Evolutionary conservation across 805 yeast genomes (phyloP).

Genomic region (Kregervanrija pseudodelftensis): DNA sequence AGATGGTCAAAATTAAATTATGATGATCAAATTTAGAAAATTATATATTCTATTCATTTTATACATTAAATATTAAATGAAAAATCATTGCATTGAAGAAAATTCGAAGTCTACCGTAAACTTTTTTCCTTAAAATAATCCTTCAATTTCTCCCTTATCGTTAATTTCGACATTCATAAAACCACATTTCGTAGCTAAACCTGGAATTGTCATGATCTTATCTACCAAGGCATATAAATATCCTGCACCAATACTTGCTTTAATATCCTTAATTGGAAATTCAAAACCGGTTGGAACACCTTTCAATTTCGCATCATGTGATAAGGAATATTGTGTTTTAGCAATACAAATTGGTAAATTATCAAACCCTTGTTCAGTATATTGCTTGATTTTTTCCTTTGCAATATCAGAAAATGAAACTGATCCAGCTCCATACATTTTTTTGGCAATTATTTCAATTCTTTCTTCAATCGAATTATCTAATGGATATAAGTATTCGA

Average conservation of each 20-base stretch:
- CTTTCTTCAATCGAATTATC: constrained; percentile 70
- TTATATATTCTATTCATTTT: no score
- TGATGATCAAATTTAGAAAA: no score
- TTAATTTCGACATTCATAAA: constrained; percentile 95
- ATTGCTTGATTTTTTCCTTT: constrained; percentile 68
- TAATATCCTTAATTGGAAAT: constrained; percentile 89
- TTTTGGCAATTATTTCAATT: constrained; percentile 66
- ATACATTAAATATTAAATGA: no score
- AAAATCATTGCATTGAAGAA: no score
- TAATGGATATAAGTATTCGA: constrained; percentile 63
- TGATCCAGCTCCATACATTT: constrained; percentile 89
- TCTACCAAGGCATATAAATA: constrained; percentile 95
- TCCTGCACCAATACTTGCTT: constrained; percentile 95
- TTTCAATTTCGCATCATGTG: constrained; percentile 88
- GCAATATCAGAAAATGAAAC: constrained; percentile 83
- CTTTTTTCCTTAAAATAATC: constrained; percentile 52
- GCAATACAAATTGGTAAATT: constrained; percentile 94
- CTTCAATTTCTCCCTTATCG: constrained; percentile 86
- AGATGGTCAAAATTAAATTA: no score
- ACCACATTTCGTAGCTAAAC: constrained; percentile 92
- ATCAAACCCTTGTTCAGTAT: constrained; percentile 82
- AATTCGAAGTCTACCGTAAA: no score
- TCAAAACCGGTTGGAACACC: constrained; percentile 94
- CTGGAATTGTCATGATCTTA: constrained; percentile 96
- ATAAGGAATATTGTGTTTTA: constrained; percentile 92